Base-by-base conservation (phyloP, 2,329 filamentous ascomycete species). In the Stachybotrys chlorohalonatus region DNA sequence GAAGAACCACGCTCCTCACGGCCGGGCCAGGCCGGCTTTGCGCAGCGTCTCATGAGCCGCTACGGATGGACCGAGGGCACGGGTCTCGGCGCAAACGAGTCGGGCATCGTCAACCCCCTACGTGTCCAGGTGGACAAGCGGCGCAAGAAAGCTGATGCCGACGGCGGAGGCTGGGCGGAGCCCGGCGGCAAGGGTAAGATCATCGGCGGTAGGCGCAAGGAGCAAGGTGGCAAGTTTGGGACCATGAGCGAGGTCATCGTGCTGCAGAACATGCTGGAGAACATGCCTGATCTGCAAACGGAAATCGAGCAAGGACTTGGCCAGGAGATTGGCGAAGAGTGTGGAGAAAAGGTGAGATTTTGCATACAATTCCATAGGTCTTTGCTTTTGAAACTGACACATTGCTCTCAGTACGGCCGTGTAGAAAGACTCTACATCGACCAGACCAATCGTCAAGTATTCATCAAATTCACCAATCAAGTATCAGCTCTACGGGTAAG, bases 261-360 rank as follows among this genome's bases (percentile, higher is more conserved):
- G 49, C 73, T 96, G 16, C 80, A 81, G 53, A 86, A 89, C 52
- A 96, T 97, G 89, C 80, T 97, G 1, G 85, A 94, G 58, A 89
- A 87, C 6, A 85, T 97, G 77, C 80, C 74, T 2, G 76, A 96
- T 66, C 73, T 96, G 49, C 81, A 86, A 55, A 78, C 77, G n/a
- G 93, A 96, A 69, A 83, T 96, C 51, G 82, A 85, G 56, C 79
- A 80, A 13, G 83, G 83, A 0, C 74, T 99, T 52, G 86, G 93
- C 62, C 93, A 97, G 73, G 92, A 96, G 68, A 96, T 99, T 70
- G 94, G 94, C 7, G 90, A 96, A 65, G 90, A 95, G 67, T 96
- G 95, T 70, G 86, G 85, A 52, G 84, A 90, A 60, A 91, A 92
- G 78, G 82, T 86, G 57, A 55, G 58, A 24, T 45, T 16, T 24